Percentiles rank a stretch among this genome's conserved stretches.
phyloP scores from a whole-genome alignment of 2,329 filamentous ascomycete species.

The Dactylellina sp. region DNA sequence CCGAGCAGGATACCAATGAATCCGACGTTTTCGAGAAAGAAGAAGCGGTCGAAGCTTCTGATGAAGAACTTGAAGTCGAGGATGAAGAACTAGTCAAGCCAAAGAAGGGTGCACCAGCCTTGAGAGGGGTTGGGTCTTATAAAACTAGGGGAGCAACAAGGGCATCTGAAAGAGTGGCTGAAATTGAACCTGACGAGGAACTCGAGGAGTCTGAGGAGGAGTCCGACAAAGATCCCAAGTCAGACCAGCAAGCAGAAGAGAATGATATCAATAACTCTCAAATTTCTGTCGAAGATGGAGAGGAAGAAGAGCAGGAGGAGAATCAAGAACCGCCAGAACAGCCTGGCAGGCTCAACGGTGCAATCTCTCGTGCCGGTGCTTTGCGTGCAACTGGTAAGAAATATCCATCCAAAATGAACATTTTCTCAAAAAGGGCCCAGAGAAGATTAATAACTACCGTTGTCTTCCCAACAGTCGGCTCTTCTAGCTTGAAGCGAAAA shows the following conservation, averaged over 20 bases:
- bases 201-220: background rate
- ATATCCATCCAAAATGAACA: slow-evolving; percentile 22
- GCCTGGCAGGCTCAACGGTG: slow-evolving; percentile 21
- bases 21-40: background rate
- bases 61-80: background rate
- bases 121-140: background rate
- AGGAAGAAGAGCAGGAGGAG: slow-evolving; percentile 6
- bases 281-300: slow-evolving; percentile 2
- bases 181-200: slow-evolving; percentile 1
- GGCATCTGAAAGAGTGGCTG: too few species aligned
- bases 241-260: too few species aligned
- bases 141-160: too few species aligned
- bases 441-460: slow-evolving; percentile 18
- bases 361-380: slow-evolving; percentile 25
- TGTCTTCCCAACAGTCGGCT: slow-evolving; percentile 16
- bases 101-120: background rate
- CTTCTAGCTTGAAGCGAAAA: slow-evolving; percentile 12
- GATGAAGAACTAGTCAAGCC: background rate
- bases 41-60: background rate
- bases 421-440: slow-evolving; percentile 27
- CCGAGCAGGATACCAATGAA: background rate
- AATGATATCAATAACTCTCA: too few species aligned
- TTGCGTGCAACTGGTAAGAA: slow-evolving; percentile 30
- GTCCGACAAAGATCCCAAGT: background rate
- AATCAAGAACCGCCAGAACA: slow-evolving; percentile 4